Conservation (phyloP, 805 yeast genomes). For the Ogataea degrootiae region DNA sequence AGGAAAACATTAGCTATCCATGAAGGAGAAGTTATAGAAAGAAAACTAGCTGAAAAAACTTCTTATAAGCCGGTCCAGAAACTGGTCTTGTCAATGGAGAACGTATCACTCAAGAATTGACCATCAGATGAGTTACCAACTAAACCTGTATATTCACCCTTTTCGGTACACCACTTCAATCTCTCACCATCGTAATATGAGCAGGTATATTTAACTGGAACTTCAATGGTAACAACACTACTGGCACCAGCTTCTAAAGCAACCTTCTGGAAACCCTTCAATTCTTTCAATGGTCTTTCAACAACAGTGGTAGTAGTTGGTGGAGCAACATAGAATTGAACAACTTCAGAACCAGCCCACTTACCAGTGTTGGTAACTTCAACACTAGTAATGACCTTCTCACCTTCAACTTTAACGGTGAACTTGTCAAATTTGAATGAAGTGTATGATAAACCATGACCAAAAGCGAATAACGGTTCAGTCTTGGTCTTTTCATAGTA, state of each 20-base stretch:
- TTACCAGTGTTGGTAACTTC: conserved; percentile 45
- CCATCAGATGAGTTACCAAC: conserved; percentile 36
- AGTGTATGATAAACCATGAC: conserved; percentile 59
- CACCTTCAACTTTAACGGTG: conserved; percentile 26
- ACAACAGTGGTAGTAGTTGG: conserved; percentile 31
- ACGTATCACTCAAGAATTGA: conserved; percentile 3
- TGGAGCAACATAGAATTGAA: conserved; percentile 46
- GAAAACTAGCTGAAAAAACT: too few relatives aligned
- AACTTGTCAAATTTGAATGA: conserved; percentile 39
- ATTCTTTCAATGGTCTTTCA: conserved; percentile 51
- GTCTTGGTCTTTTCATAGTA: conserved; percentile 49
- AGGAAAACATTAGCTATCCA: too few relatives aligned
- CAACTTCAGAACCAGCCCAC: conserved; percentile 47
- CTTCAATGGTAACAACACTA: conserved; percentile 31
- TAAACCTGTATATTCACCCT: conserved; percentile 44
- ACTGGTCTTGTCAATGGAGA: conserved; percentile 4
- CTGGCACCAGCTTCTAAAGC: conserved; percentile 40
- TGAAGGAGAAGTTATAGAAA: too few relatives aligned
- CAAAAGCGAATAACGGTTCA: conserved; percentile 55
- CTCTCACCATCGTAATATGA: conserved; percentile 50
- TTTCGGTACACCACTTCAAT: conserved; percentile 47
- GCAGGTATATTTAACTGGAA: conserved; percentile 45
- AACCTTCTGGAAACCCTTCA: conserved; percentile 54
- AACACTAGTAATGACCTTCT: conserved; percentile 28
- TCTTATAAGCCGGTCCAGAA: conserved; percentile 12